phyloP scores from a whole-genome alignment of 2,329 filamentous ascomycete species.

The Fusarium succisae region DNA sequence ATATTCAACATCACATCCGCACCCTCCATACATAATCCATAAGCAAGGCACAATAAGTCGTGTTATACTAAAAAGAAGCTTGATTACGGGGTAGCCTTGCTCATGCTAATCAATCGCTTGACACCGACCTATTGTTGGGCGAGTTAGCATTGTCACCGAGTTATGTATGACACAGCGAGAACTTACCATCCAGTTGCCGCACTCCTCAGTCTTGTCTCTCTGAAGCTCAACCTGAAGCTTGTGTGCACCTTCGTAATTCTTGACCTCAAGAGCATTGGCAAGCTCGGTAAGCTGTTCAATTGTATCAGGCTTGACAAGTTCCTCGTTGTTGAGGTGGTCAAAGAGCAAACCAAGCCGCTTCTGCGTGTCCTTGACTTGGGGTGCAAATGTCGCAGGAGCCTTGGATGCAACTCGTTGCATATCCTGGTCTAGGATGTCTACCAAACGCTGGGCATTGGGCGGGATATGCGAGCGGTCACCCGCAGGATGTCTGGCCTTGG shows the following conservation, averaged over 20 bases:
- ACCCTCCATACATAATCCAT: constrained; percentile 6
- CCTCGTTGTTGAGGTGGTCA: constrained; percentile 96
- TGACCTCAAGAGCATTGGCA: constrained; percentile 71
- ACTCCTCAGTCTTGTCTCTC: constrained; percentile 80
- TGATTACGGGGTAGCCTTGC: constrained; percentile 72
- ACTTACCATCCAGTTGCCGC: constrained; percentile 87
- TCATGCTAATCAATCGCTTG: constrained; percentile 82
- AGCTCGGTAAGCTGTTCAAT: constrained; percentile 72
- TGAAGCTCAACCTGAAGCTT: constrained; percentile 79
- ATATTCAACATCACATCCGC: constrained; percentile 35
- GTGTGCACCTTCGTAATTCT: constrained; percentile 74
- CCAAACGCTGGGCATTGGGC: constrained; percentile 76
- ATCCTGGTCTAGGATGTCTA: constrained; percentile 81
- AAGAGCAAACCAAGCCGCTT: constrained; percentile 94
- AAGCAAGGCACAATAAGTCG: constrained; percentile 34
- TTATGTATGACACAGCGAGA: not conserved
- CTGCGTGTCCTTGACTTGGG: constrained; percentile 92
- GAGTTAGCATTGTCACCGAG: constrained; percentile 50
- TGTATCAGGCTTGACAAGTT: constrained; percentile 84
- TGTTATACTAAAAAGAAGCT: constrained; percentile 6
- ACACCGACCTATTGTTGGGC: constrained; percentile 69
- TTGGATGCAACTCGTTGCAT: constrained; percentile 89
- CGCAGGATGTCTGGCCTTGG: constrained; percentile 75
- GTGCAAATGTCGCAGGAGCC: constrained; percentile 85
- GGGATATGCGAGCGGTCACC: constrained; percentile 94